Conservation (phyloP, 345 rosid species). For the Eucalyptus tenuipes region DNA sequence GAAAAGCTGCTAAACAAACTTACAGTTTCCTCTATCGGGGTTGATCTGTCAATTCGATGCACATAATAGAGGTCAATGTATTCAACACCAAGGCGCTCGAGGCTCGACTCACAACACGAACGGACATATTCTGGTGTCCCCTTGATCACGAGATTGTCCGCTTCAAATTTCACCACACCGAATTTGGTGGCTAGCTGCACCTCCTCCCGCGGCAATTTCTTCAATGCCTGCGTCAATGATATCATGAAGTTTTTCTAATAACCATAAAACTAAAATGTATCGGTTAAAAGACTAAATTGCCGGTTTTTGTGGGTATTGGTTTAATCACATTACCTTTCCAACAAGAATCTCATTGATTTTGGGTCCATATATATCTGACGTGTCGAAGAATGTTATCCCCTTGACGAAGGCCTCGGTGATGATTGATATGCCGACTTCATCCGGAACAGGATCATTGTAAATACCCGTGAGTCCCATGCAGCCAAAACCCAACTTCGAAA, state of each 20-base stretch:
- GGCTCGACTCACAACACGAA: slow-evolving; percentile 9
- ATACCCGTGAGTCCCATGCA: neutral
- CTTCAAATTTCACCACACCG: neutral
- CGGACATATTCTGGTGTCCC: slow-evolving; percentile 18
- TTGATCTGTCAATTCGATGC: slow-evolving; percentile 6
- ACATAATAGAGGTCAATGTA: slow-evolving; percentile 17
- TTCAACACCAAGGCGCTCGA: slow-evolving; percentile 13
- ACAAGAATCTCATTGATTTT: neutral
- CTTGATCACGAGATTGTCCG: neutral
- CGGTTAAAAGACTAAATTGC: neutral
- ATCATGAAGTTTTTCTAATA: neutral
- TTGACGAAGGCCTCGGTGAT: neutral
- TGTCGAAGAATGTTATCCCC: slow-evolving; percentile 7
- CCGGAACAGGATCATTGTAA: neutral
- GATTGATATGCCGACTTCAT: neutral
- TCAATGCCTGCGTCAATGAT: neutral
- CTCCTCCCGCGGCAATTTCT: slow-evolving; percentile 14
- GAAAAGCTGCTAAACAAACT: neutral
- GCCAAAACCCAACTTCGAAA: neutral
- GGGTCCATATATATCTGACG: neutral
- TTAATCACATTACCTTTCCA: neutral
- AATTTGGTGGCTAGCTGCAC: slow-evolving; percentile 16
- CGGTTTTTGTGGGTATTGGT: neutral
- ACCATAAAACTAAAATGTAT: neutral
- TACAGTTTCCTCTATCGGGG: slow-evolving; percentile 18